phyloP scores from a whole-genome alignment of 83 land plant species.

The Diphasiastrum complanatum region DNA sequence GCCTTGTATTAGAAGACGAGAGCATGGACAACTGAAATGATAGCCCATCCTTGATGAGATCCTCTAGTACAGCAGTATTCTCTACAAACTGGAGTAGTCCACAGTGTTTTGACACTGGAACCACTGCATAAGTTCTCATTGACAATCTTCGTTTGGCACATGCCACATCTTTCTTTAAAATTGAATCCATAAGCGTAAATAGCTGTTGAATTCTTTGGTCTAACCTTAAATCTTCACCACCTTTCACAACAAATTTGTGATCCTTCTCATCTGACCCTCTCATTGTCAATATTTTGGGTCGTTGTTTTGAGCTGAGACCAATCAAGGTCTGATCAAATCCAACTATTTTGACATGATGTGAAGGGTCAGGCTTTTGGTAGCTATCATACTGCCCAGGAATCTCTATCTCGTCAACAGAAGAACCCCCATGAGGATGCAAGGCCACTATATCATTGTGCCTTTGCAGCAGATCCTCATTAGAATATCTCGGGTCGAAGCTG shows the following conservation, averaged over 20 bases:
- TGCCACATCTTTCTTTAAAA: conserved; percentile 27
- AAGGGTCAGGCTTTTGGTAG: no score
- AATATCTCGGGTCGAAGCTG: conserved; percentile 40
- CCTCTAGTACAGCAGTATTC: conserved; percentile 40
- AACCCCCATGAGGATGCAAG: no score
- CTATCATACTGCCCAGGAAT: no score
- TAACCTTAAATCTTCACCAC: conserved; percentile 49
- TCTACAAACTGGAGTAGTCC: conserved; percentile 54
- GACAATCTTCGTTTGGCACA: conserved; percentile 36
- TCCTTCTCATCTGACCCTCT: no score
- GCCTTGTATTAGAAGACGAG: conserved; percentile 4
- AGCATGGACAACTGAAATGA: conserved; percentile 10
- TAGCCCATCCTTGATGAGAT: conserved; percentile 45
- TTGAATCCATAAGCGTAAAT: conserved; percentile 38
- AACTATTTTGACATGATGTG: no score
- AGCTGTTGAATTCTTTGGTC: conserved; percentile 55
- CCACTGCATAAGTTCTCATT: conserved; percentile 41
- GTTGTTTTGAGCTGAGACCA: no score
- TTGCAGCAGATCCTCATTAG: no score
- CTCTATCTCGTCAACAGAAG: no score
- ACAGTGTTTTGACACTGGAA: conserved; percentile 43
- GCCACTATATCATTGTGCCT: no score
- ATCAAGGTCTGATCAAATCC: no score
- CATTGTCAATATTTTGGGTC: no score
- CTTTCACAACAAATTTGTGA: no score